Base-by-base conservation (phyloP, 2,329 filamentous ascomycete genomes). In the Xylariaceae sp. region DNA sequence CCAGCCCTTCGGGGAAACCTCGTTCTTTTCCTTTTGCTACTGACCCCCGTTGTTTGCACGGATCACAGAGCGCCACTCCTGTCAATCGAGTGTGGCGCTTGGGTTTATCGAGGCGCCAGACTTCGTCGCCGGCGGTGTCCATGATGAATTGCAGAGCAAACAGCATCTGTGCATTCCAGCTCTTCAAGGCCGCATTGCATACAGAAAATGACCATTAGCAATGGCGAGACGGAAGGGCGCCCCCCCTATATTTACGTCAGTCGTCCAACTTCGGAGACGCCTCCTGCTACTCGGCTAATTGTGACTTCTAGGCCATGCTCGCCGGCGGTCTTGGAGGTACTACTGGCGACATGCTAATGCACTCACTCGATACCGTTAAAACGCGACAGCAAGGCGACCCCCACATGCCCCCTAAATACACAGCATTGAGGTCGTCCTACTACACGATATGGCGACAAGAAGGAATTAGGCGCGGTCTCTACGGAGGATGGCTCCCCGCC, bases 331-430 rank as follows among this genome's bases (percentile, higher is more conserved):
- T 95, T 56, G 94, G 95, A 71, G 94, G 94, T 56, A 92, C 90
- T 13, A 95, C 89, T 58, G 94, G 95, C 60, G 94, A 99, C 75
- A 89, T 99, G 83, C 80, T 99, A 66, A 99, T 99, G 94, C 94
- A 99, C 78, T 97, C 93, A 51, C 83, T 99, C 71, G 94, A 99
- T 75, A 99, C 94, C 0, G 94, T 99, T 69, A 99, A 99, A 78
- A 99, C 94, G 51, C 85, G 94, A 67, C 95, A 99, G 74, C 94
- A 99, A 76, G 94, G 93, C 70, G 94, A 97, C 71, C 92, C 93
- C 50, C 88, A 94, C 72, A 83, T 96, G 61, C 94, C 94, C 18
- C 89, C 94, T 1, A 96, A 90, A 76, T 99, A 99, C 76, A 88
- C 89, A 9, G 93, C 91, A 13, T 86, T 97, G 74, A 89, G 89